These are phyloP conservation scores for Sicyos edulis DNA, from an alignment of 306 rosid genomes.

Conservation along the genomic window DNA sequence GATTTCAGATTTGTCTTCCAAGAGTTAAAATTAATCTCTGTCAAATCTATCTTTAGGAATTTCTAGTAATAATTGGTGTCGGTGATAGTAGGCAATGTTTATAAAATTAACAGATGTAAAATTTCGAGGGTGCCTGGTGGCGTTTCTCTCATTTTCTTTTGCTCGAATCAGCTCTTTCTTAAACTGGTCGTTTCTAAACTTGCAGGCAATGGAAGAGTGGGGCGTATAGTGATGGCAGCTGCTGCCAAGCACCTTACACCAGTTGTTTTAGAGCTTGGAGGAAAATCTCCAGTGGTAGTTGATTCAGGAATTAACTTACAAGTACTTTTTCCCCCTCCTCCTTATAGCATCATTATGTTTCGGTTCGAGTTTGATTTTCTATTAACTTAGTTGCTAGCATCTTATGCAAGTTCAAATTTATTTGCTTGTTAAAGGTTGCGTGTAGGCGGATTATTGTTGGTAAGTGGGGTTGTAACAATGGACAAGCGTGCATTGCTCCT, in stretches of 20 bases:
- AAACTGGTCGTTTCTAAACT: constrained; percentile 7
- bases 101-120: neutral
- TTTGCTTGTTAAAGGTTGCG: constrained; percentile 53
- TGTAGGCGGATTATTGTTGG: constrained; percentile 76
- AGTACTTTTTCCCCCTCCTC: constrained; percentile 27
- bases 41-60: neutral
- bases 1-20: neutral
- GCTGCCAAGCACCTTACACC: constrained; percentile 99
- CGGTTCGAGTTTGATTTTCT: neutral
- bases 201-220: constrained; percentile 76
- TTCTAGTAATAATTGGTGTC: neutral
- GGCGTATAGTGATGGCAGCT: constrained; percentile 85
- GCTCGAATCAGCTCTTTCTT: neutral
- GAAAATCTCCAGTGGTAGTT: constrained; percentile 84
- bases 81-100: neutral
- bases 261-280: constrained; percentile 94
- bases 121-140: neutral
- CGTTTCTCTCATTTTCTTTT: neutral
- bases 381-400: neutral
- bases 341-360: neutral
- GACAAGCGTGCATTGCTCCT: constrained; percentile 90
- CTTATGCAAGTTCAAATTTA: constrained; percentile 21
- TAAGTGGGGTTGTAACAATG: constrained; percentile 90
- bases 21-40: neutral
- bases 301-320: constrained; percentile 63